Base-by-base conservation (phyloP, 176 grass and related monocot species). In the Secale cereale region DNA sequence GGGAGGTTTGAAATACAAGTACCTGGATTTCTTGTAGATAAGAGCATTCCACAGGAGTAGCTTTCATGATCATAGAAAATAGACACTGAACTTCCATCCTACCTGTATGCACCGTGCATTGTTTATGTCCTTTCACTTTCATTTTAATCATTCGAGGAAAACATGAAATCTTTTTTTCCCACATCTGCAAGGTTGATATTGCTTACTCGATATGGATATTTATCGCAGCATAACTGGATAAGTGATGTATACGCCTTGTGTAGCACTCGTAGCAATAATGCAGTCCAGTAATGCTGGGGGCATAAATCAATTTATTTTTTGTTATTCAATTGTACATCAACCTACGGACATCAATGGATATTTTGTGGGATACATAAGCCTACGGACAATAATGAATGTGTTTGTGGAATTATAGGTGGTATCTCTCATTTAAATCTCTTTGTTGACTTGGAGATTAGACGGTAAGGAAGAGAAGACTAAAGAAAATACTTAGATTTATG, bases 1-100 rank as follows among this genome's bases (percentile, higher is more conserved):
- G 74, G 77, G 67, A 76, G 48, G 28, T 76, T 79, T 77, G 40
- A 14, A 52, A 56, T 85, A 27, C 19, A 8, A 57, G 52, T 85
- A 81, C 59, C 63, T 80, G 70, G 70, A 56, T 88, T 85, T 81
- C 70, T 85, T 87, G 70, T 85, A 85, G 77, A 81, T 85, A 81
- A 63, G 84, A 87, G 83, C 63, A 87, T 36, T 65, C 43, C 25
- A 54, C 70, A 57, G 9, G 68, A 64, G 70, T 84, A 77, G 37
- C 40, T 91, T 71, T 79, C 48, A 81, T 87, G 39, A 72, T 81
- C 30, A 85, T 81, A 79, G 65, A 83, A 79, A 25, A 65, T 81
- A 40, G 52, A 31, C 78, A 45, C 10, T 39, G 28, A 64, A 82
- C 71, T 85, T 77, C n/a, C 73, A 12, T 71, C 77, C 41, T 70